Evolutionary conservation across 257 asterid genomes (phyloP).

Genomic region (Plectranthus barbatus): DNA sequence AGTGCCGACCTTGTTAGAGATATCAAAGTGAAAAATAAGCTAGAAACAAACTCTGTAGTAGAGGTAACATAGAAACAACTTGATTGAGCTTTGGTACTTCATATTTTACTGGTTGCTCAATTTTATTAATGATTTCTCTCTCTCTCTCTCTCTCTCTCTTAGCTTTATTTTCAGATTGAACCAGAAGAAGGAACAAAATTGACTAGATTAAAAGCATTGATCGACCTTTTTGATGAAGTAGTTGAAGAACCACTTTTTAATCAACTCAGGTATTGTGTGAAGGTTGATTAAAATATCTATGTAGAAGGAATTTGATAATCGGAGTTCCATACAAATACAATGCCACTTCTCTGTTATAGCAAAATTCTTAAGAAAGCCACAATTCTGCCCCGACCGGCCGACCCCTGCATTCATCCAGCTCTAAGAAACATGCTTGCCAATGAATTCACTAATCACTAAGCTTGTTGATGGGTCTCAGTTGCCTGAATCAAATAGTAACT

Average conservation of each 20-base stretch:
- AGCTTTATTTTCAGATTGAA: slow-evolving; percentile 95
- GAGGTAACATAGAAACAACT: slow-evolving; percentile 55
- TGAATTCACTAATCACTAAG: neutral
- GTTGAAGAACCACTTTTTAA: slow-evolving; percentile 89
- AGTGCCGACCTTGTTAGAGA: slow-evolving; percentile 72
- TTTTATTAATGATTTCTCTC: neutral
- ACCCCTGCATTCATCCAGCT: neutral
- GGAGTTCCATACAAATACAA: too few species aligned
- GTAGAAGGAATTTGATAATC: too few species aligned
- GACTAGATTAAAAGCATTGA: slow-evolving; percentile 60
- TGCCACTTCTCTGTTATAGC: too few species aligned
- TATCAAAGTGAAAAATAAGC: slow-evolving; percentile 72
- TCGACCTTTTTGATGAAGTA: slow-evolving; percentile 85
- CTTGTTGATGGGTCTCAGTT: too few species aligned
- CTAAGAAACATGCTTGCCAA: neutral
- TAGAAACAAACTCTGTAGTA: slow-evolving; percentile 81
- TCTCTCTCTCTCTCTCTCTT: neutral
- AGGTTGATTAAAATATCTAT: too few species aligned
- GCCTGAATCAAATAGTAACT: too few species aligned
- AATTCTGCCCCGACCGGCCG: neutral
- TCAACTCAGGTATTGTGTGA: slow-evolving; percentile 79
- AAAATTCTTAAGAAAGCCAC: neutral
- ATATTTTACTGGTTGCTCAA: neutral
- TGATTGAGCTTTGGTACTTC: neutral
- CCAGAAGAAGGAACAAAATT: slow-evolving; percentile 61